Evolutionary conservation across 2,329 filamentous ascomycete genomes (phyloP).

Genomic region (Zalaria obscura): DNA sequence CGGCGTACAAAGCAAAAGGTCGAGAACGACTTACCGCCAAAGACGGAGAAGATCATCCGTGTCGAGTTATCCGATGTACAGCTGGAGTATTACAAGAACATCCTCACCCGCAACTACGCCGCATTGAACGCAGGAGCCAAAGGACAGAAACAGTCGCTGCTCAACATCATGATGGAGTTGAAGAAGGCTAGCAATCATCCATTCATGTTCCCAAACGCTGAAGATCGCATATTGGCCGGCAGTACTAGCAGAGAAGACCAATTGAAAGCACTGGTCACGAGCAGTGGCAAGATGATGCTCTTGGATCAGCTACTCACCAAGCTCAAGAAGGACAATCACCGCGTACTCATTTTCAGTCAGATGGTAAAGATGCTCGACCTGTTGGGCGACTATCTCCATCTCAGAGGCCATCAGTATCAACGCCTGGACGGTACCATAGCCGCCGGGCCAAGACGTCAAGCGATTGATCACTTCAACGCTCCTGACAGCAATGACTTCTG

Average conservation of each 20-base stretch:
- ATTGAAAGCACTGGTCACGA: conserved; percentile 84
- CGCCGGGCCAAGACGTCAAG: conserved; percentile 72
- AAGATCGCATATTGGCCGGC: conserved; percentile 68
- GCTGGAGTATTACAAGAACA: conserved; percentile 97
- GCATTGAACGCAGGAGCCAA: conserved; percentile 81
- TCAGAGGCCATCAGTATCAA: conserved; percentile 91
- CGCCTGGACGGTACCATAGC: conserved; percentile 90
- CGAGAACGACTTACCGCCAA: conserved; percentile 87
- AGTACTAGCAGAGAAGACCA: conserved; percentile 71
- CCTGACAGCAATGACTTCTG: conserved; percentile 91
- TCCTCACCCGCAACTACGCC: conserved; percentile 89
- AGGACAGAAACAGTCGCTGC: conserved; percentile 83
- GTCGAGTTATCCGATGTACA: conserved; percentile 95
- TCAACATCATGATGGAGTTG: conserved; percentile 99
- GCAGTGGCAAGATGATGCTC: conserved; percentile 99
- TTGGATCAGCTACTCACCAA: conserved; percentile 91
- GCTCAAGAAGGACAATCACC: conserved; percentile 82
- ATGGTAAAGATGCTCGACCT: conserved; percentile 99
- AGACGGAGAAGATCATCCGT: conserved; percentile 97
- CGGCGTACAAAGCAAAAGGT: conserved; percentile 95
- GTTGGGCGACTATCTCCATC: conserved; percentile 80
- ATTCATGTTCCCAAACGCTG: conserved; percentile 91
- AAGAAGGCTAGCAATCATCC: conserved; percentile 99
- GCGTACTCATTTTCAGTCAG: conserved; percentile 95
- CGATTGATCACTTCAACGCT: conserved; percentile 98